Evolutionary conservation across 768 basidiomycete species (phyloP), one percentile per base, ranked within the genome.

Genomic region (Boletus patriciae): DNA sequence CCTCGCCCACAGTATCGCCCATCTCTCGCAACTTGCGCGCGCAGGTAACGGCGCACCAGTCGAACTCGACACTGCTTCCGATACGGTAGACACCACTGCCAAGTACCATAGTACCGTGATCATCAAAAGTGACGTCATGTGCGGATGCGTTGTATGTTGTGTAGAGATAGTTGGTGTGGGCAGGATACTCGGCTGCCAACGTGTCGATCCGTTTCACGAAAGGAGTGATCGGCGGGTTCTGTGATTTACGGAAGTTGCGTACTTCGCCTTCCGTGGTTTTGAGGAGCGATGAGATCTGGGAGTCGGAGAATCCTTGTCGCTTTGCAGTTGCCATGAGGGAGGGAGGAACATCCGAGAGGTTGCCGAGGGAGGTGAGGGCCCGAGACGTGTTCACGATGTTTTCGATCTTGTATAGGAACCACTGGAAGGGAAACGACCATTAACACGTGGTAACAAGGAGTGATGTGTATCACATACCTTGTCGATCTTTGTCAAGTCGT

Each of bases 11-110:
- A 11, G 68, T 42, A 19, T 68, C 58, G 71, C 95, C 94, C 83
- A 94, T 91, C 62, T 90, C 85, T 66, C 94, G 83, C 52, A 99
- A 83, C 70, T 90, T 90, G 58, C 97, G 82, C 15, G 94, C 94
- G 71, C 95, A 98, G 2, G 96, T 98, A 40, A 99, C 97, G n/a
- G 97, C 96, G 72, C 97, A 99, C 97, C 97, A 99, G 73, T 99
- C 97, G 71, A 99, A 99, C 78, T 99, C 97, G 69, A 99, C 97
- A 62, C 92, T 94, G 73, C 90, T 93, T 45, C 97, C 97, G 64
- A 99, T 98, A 57, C 97, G 88, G 76, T 99, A 98, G 21, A 99
- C 97, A 65, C 97, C 97, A 57, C 90, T 92, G 25, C 97, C 97
- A 23, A 98, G 86, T 23, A 99, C 96, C 92, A 98, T 97, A n/a